A percentile compares a stretch with the other conserved stretches of the same genome.
These are phyloP conservation scores for Agroathelia rolfsii DNA, from an alignment of 1,284 basidiomycete species.

Conservation along the genomic window DNA sequence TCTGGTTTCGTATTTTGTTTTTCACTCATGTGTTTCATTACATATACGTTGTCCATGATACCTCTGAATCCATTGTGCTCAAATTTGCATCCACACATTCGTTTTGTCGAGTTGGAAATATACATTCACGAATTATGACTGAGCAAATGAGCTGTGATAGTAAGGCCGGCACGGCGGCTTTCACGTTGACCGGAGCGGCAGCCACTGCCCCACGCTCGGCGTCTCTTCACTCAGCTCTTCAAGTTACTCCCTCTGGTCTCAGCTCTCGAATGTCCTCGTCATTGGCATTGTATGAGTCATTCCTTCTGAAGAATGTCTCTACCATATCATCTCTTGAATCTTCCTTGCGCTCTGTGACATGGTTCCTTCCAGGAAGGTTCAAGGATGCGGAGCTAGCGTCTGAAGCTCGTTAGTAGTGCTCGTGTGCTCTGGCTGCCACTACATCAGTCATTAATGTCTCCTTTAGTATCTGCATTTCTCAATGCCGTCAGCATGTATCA, in stretches of 20 bases:
- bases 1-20: no score
- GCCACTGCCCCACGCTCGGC: conserved; percentile 3
- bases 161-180: no score
- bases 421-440: conserved; percentile 9
- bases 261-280: conserved; percentile 42
- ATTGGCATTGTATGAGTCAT: conserved; percentile 65
- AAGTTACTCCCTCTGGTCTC: conserved; percentile 8
- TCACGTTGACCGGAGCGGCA: conserved; percentile 4
- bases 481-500: conserved; percentile 81
- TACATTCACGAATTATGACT: no score
- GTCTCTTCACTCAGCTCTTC: conserved; percentile 13
- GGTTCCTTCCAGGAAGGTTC: conserved; percentile 92
- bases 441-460: conserved; percentile 12
- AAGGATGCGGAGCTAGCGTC: conserved; percentile 93
- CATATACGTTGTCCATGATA: no score
- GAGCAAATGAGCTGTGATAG: no score
- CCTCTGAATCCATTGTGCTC: no score
- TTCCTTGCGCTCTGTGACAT: conserved; percentile 80
- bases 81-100: no score
- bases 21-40: no score
- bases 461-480: conserved; percentile 58
- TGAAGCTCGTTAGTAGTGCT: conserved; percentile 68
- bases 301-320: conserved; percentile 75
- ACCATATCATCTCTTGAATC: conserved; percentile 85
- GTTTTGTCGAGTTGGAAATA: no score